Conservation (phyloP, 495 filamentous ascomycete genomes). For the Podospora didyma region DNA sequence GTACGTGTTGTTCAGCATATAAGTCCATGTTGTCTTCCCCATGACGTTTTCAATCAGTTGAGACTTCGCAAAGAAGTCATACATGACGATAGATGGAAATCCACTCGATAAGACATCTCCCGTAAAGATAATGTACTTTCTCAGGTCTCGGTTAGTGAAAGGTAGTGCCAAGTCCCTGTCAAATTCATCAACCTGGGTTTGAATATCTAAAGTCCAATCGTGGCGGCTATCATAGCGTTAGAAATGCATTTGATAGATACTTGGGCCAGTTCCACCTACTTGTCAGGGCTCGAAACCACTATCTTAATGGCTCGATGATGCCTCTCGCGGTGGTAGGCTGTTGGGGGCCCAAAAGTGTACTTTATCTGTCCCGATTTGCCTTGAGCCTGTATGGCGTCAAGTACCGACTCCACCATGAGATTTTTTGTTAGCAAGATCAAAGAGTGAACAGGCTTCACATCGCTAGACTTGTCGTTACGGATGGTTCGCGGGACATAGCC, state of each 20-base stretch:
- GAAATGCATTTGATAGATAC: background rate
- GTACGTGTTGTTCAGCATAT: constrained; percentile 11
- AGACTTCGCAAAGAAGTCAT: background rate
- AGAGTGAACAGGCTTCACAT: background rate
- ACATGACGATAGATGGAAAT: constrained; percentile 1
- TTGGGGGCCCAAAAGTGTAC: constrained; percentile 11
- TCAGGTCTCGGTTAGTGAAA: background rate
- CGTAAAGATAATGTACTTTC: background rate
- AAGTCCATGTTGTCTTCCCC: constrained; percentile 12
- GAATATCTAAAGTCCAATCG: constrained; percentile 23
- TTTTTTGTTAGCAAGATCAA: constrained; percentile 18
- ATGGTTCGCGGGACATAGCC: background rate
- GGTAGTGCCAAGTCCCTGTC: background rate
- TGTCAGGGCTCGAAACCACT: constrained; percentile 35
- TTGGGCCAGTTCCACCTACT: constrained; percentile 22
- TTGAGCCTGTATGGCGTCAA: constrained; percentile 1
- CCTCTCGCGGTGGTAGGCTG: constrained; percentile 9
- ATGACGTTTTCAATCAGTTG: constrained; percentile 8
- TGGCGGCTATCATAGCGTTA: constrained; percentile 5
- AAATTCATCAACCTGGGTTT: constrained; percentile 2
- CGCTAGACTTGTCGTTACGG: background rate
- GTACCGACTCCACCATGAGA: constrained; percentile 11
- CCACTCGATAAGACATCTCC: background rate
- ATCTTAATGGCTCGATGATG: constrained; percentile 21
- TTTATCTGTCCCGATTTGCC: background rate